phyloP scores from a whole-genome alignment of 2,329 filamentous ascomycete genomes.

The Colletotrichum phormii region DNA sequence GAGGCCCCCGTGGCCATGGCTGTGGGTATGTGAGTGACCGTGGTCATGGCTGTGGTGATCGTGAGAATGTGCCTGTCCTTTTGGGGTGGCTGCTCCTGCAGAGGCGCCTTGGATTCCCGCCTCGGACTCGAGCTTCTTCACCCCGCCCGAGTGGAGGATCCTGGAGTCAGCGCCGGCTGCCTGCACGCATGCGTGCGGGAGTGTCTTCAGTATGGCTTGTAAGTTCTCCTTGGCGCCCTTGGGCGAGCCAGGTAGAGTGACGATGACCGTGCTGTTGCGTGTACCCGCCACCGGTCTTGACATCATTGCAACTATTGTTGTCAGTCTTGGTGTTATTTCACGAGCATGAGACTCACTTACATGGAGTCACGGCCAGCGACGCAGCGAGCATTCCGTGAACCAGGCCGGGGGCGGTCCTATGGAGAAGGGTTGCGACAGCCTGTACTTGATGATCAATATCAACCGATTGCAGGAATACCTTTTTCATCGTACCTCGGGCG shows the following conservation, averaged over 20 bases:
- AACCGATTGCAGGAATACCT: background rate
- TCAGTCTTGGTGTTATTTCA: constrained; percentile 37
- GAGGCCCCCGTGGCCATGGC: constrained; percentile 72
- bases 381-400: constrained; percentile 95
- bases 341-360: constrained; percentile 64
- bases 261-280: constrained; percentile 81
- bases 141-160: constrained; percentile 80
- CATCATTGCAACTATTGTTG: constrained; percentile 87
- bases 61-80: constrained; percentile 62
- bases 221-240: constrained; percentile 97
- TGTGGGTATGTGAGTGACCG: constrained; percentile 63
- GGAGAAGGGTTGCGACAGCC: constrained; percentile 83
- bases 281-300: constrained; percentile 92
- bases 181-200: constrained; percentile 95
- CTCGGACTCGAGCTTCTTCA: constrained; percentile 86
- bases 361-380: constrained; percentile 88
- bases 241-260: constrained; percentile 93
- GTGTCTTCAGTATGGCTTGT: constrained; percentile 85
- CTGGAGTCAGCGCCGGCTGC: constrained; percentile 87
- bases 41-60: constrained; percentile 55
- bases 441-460: constrained; percentile 46
- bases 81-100: constrained; percentile 48
- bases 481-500: constrained; percentile 78
- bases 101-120: constrained; percentile 68
- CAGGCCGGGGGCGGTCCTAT: constrained; percentile 88